Evolutionary conservation across 768 basidiomycete species (phyloP).

Genomic region (Lanmaoa rubissima): DNA sequence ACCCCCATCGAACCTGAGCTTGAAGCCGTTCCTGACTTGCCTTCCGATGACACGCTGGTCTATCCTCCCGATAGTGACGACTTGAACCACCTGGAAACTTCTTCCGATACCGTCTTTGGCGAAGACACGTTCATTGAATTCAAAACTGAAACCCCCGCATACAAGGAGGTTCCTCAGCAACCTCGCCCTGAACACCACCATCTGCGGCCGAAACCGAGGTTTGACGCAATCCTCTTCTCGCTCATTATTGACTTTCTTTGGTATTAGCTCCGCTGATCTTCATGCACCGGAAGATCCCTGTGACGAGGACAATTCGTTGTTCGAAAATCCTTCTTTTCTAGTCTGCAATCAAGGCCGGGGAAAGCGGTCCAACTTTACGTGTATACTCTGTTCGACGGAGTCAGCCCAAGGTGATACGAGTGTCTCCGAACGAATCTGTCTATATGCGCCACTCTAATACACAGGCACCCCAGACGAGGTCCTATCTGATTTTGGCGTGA

Average conservation of each 20-base stretch:
- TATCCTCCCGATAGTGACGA: slow-evolving; percentile 7
- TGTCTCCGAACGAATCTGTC: neutral
- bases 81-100: slow-evolving; percentile 13
- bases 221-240: slow-evolving; percentile 3
- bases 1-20: slow-evolving; percentile 3
- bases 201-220: slow-evolving; percentile 13
- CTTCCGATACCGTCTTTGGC: slow-evolving; percentile 25
- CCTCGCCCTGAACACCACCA: neutral
- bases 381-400: slow-evolving; percentile 20
- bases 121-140: neutral
- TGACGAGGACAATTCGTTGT: neutral
- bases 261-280: slow-evolving; percentile 5
- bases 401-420: slow-evolving; percentile 21
- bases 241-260: slow-evolving; percentile 12
- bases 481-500: neutral
- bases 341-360: slow-evolving; percentile 21
- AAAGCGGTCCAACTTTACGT: slow-evolving; percentile 13
- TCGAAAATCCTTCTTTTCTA: neutral
- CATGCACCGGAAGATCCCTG: neutral
- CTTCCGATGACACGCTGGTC: slow-evolving; percentile 26
- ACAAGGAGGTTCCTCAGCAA: slow-evolving; percentile 7
- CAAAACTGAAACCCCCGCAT: slow-evolving; percentile 13
- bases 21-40: neutral
- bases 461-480: slow-evolving; percentile 8
- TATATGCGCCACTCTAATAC: slow-evolving; percentile 25